Conservation (phyloP, 495 filamentous ascomycete genomes). For the Choiromyces venosus region DNA sequence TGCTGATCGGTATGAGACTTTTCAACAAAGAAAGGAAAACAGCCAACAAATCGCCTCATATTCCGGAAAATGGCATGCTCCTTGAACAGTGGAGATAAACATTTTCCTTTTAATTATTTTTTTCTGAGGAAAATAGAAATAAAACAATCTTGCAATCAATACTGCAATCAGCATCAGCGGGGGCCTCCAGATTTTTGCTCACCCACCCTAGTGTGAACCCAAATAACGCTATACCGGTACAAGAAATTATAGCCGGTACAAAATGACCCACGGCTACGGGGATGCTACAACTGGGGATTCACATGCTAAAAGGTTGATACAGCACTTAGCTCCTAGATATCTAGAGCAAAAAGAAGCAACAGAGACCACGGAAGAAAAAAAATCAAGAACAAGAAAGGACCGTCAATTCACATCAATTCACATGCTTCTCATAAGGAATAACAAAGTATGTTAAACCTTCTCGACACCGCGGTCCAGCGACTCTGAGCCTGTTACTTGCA, state of each 20-base stretch:
- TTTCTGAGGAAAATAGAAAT: not conserved
- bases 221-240: slow-evolving; percentile 11
- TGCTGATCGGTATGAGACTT: not conserved
- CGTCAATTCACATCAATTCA: not conserved
- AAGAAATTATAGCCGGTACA: slow-evolving; percentile 21
- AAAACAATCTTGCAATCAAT: too few species aligned
- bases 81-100: not conserved
- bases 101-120: not conserved
- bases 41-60: not conserved
- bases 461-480: not conserved
- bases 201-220: not conserved
- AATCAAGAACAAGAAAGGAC: not conserved
- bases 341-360: not conserved
- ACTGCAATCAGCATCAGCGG: not conserved
- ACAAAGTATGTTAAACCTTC: not conserved
- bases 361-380: not conserved
- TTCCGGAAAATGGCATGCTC: not conserved
- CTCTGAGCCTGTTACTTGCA: not conserved
- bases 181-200: not conserved
- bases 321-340: not conserved
- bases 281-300: not conserved
- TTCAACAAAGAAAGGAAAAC: not conserved
- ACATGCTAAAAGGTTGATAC: not conserved
- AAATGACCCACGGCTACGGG: not conserved
- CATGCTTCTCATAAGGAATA: not conserved